Conservation (phyloP, 176 grass and related monocot genomes). For the Triticum dicoccoides region DNA sequence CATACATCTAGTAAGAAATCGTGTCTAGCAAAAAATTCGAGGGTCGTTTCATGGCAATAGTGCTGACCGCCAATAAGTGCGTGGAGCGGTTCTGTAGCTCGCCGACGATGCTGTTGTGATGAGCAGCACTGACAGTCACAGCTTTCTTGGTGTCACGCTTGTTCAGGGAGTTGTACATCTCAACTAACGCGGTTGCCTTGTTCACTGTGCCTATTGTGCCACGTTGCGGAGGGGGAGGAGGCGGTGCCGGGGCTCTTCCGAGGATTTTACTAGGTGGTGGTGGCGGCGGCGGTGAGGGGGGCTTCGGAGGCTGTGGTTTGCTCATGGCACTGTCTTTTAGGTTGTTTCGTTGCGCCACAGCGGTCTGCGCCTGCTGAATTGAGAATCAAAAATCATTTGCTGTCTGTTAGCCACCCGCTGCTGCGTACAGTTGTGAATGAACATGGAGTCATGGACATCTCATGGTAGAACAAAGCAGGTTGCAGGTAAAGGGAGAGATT, state of each 20-base stretch:
- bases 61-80: conserved; percentile 71
- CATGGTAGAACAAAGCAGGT: neutral
- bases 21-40: too few species aligned
- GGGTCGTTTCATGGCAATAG: neutral
- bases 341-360: neutral
- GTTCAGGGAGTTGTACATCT: conserved; percentile 79
- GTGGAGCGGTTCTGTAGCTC: conserved; percentile 91
- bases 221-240: conserved; percentile 31
- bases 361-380: neutral
- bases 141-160: conserved; percentile 53
- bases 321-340: neutral
- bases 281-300: conserved; percentile 39
- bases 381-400: neutral
- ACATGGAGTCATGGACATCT: neutral
- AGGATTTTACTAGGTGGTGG: conserved; percentile 18
- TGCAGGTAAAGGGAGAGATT: neutral
- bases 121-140: conserved; percentile 25
- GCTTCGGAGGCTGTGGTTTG: conserved; percentile 18
- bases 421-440: neutral
- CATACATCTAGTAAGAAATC: neutral
- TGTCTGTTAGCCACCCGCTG: neutral
- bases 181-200: conserved; percentile 63
- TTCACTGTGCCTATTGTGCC: conserved; percentile 38
- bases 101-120: conserved; percentile 58
- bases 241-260: conserved; percentile 26